These are phyloP conservation scores for Trichophyton mentagrophytes DNA, from an alignment of 2,329 filamentous ascomycete genomes.

Conservation along the genomic window DNA sequence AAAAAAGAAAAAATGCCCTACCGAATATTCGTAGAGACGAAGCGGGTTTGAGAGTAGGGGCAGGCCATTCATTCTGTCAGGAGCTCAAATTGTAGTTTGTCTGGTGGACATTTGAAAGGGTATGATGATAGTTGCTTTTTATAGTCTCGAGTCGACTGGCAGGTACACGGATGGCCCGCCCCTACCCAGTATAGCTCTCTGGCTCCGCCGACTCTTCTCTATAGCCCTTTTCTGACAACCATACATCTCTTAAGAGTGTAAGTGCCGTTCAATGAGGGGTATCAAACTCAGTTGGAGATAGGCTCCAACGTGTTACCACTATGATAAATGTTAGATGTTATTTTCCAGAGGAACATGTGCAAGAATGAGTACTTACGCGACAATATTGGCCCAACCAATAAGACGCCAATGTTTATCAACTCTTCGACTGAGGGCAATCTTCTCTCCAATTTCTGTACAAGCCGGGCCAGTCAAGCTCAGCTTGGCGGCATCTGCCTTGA, in stretches of 20 bases:
- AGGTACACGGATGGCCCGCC: neutral
- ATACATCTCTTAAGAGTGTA: neutral
- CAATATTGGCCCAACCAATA: slow-evolving; percentile 80
- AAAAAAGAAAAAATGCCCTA: neutral
- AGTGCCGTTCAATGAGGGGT: neutral
- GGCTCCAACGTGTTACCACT: slow-evolving; percentile 39
- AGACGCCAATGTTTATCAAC: slow-evolving; percentile 99
- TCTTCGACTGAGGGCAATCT: slow-evolving; percentile 89
- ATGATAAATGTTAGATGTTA: slow-evolving; percentile 3
- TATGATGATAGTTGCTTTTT: neutral
- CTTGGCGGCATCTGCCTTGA: slow-evolving; percentile 96
- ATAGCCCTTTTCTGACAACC: neutral
- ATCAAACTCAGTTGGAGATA: slow-evolving; percentile 26
- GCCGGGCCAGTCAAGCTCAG: slow-evolving; percentile 83
- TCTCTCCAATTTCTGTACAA: slow-evolving; percentile 94
- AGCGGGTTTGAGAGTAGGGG: neutral
- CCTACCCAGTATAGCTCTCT: neutral
- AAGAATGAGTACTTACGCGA: slow-evolving; percentile 33
- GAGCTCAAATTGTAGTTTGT: neutral
- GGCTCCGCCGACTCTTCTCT: neutral
- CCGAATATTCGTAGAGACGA: neutral
- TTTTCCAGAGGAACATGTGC: neutral
- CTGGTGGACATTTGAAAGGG: neutral
- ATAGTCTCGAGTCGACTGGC: neutral
- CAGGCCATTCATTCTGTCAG: neutral